Evolutionary conservation across 371 early-diverging fungal species (phyloP).

Genomic region (Mortierella sp.): DNA sequence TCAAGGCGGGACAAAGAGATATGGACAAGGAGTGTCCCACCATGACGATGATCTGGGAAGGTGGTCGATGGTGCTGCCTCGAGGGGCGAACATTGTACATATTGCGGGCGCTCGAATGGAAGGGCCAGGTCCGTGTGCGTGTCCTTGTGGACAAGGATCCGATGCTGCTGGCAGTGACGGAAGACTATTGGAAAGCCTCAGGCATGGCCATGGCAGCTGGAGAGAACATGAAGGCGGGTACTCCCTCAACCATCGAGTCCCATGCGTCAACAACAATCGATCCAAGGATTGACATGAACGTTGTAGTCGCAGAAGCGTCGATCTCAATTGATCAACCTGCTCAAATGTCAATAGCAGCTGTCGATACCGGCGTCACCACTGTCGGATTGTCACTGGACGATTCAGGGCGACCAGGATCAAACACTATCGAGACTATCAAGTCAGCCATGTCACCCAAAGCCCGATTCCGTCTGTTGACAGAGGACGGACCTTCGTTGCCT

Average conservation of each 20-base stretch:
- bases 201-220: constrained; percentile 19
- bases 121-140: constrained; percentile 42
- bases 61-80: constrained; percentile 51
- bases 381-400: constrained; percentile 28
- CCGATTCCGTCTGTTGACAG: background rate
- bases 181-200: constrained; percentile 47
- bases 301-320: background rate
- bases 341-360: constrained; percentile 10
- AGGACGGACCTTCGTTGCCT: constrained; percentile 4
- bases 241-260: background rate
- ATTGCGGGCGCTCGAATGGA: constrained; percentile 34
- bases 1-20: constrained; percentile 29
- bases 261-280: background rate
- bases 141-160: constrained; percentile 50
- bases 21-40: constrained; percentile 42
- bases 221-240: background rate
- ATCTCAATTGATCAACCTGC: background rate
- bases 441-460: background rate
- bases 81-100: constrained; percentile 49
- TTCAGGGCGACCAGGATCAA: background rate
- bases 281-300: background rate
- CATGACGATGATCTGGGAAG: constrained; percentile 53
- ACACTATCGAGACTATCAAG: no score
- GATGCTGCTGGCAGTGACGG: constrained; percentile 40
- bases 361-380: background rate